Base-by-base conservation (phyloP, 345 rosid species). In the Brassica rapa region DNA sequence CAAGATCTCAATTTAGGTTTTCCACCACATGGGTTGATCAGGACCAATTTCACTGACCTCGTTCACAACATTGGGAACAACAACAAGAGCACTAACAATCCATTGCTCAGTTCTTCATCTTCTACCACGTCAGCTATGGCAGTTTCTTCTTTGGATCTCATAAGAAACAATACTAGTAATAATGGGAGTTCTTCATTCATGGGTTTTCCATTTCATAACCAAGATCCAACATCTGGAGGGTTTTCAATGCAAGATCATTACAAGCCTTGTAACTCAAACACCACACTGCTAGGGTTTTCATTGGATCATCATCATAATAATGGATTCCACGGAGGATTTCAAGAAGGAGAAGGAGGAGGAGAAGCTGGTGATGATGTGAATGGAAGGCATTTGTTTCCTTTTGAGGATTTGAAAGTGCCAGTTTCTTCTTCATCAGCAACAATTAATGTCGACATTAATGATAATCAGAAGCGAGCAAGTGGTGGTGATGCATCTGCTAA, bases 1-100 rank as follows among this genome's bases (percentile, higher is more conserved):
- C 96, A 91, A 77, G 99, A 95, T 86, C 98, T 95, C 79, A 93
- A 88, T 88, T 76, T 90, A 75, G 85, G 88, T 51, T 93, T 90
- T 75, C 80, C 89, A 11, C 70, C 84, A 69, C 90, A 86, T 66
- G 86, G 85, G 61, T 82, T 84, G 82, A 66, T 68, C 35, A 86
- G 85, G 19, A 84, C 84, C 72, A 77, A 77, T 51, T 83, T 93
- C 81, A 79, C 97, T 55, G 90, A 93, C 32, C 74, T 91, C 73
- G 87, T 91, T 43, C 94, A 88, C 67, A 73, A 41, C 71, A 84
- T 71, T 61, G 82, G 83, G 21, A 82, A 81, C 78, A 83, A 56
- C 74, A 80, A 12, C 61, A 79, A 79, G 74, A 61, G 35, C 43
- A 49, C 21, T 76, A 80, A 84, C 71, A 82, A 68, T 77, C 85